Conservation (phyloP, 306 rosid genomes). For the Sechiopsis laciniata region DNA sequence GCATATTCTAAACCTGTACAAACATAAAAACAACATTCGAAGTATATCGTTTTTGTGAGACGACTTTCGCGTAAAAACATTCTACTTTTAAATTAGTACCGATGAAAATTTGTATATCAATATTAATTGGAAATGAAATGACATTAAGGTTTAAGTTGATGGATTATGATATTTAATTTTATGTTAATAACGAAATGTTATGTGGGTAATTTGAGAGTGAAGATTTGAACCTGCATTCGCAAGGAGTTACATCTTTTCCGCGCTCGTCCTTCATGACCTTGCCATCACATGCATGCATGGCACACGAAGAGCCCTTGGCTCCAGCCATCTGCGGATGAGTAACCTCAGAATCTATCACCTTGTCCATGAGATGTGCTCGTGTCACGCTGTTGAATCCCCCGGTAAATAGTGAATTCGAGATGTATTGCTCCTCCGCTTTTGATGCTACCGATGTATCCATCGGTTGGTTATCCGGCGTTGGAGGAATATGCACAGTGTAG, state of each 20-base stretch:
- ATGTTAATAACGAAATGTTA: no score
- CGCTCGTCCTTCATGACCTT: constrained; percentile 91
- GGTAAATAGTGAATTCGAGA: constrained; percentile 72
- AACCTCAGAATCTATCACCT: constrained; percentile 81
- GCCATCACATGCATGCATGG: constrained; percentile 68
- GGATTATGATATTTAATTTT: neutral
- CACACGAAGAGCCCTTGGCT: constrained; percentile 72
- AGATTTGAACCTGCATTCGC: constrained; percentile 64
- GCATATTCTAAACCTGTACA: constrained; percentile 70
- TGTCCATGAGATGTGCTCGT: constrained; percentile 84
- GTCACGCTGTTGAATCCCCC: constrained; percentile 92
- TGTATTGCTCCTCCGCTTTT: constrained; percentile 89
- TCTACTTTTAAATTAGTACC: no score
- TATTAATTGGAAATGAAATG: neutral
- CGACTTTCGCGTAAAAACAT: neutral
- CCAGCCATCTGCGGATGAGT: constrained; percentile 95
- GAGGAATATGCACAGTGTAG: constrained; percentile 86
- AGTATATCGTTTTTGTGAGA: neutral
- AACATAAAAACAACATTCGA: neutral
- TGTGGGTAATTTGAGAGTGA: neutral
- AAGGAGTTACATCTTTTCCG: constrained; percentile 68
- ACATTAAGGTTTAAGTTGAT: neutral
- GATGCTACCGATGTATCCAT: constrained; percentile 62
- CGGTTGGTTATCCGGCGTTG: constrained; percentile 82
- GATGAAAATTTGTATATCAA: no score